These are phyloP conservation scores for Fusarium newnesense DNA, from an alignment of 2,329 filamentous ascomycete species.

Conservation along the genomic window DNA sequence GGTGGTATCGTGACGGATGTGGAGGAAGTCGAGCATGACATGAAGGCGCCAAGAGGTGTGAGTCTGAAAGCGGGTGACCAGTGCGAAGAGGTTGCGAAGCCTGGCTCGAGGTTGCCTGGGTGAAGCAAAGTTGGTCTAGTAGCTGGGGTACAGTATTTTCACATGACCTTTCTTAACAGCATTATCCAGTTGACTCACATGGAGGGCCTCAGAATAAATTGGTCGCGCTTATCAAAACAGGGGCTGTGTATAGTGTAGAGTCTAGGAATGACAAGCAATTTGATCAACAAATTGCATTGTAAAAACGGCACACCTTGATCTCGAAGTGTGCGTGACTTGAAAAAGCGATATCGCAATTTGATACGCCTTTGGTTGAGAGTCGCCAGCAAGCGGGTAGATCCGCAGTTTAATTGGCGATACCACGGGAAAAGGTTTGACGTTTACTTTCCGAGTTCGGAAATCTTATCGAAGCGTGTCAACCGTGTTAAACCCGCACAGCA, in stretches of 20 bases:
- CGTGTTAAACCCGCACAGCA: constrained; percentile 17
- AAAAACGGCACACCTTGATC: not conserved
- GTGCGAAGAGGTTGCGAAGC: constrained; percentile 28
- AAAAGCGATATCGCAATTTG: constrained; percentile 6
- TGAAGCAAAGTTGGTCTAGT: not conserved
- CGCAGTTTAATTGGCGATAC: constrained; percentile 29
- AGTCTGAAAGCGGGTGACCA: constrained; percentile 31
- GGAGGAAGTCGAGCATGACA: constrained; percentile 14
- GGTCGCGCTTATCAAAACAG: constrained; percentile 19
- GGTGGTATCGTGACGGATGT: constrained; percentile 30
- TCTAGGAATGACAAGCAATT: not conserved
- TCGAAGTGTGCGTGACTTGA: not conserved
- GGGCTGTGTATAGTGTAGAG: constrained; percentile 3
- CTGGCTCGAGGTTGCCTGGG: constrained; percentile 11
- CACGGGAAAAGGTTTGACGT: constrained; percentile 5
- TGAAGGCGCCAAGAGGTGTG: constrained; percentile 25
- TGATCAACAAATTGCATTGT: not conserved
- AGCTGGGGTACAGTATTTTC: constrained; percentile 17
- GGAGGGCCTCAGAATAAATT: constrained; percentile 30
- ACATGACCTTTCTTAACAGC: constrained; percentile 24
- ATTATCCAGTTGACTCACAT: constrained; percentile 30
- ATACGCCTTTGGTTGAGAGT: constrained; percentile 10
- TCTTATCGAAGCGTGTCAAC: constrained; percentile 18
- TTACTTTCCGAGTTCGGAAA: constrained; percentile 36
- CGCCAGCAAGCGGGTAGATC: constrained; percentile 36